These are phyloP conservation scores for Gleditsia sinensis DNA, from an alignment of 306 rosid genomes.

Conservation along the genomic window DNA sequence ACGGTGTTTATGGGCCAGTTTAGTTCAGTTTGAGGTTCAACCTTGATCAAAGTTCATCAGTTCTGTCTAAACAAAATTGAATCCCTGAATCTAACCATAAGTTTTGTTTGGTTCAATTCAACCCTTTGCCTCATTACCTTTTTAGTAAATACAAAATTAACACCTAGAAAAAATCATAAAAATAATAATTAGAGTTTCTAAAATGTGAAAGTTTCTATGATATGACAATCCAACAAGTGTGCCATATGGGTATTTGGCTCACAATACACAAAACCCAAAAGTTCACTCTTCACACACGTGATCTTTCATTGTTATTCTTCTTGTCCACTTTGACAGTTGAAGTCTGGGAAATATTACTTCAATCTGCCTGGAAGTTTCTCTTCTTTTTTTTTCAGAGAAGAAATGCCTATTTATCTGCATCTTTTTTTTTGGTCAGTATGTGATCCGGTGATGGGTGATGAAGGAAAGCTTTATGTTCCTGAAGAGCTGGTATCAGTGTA, in stretches of 20 bases:
- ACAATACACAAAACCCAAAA: background rate
- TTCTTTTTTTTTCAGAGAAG: background rate
- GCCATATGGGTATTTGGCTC: background rate
- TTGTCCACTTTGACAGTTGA: background rate
- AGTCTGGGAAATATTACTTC: background rate
- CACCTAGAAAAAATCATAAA: too few species aligned
- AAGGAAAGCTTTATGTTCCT: slow-evolving; percentile 94
- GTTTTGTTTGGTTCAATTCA: slow-evolving; percentile 54
- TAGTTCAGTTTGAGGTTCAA: slow-evolving; percentile 43
- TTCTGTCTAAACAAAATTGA: background rate
- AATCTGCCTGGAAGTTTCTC: background rate
- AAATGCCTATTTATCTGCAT: background rate
- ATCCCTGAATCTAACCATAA: background rate
- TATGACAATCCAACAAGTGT: background rate
- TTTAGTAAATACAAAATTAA: background rate
- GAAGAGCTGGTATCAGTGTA: slow-evolving; percentile 78
- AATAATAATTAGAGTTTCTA: background rate
- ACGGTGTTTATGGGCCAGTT: background rate
- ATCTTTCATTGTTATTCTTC: background rate
- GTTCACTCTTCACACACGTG: background rate
- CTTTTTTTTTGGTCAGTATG: slow-evolving; percentile 54
- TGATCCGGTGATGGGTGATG: slow-evolving; percentile 98
- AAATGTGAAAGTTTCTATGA: background rate
- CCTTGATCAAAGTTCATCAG: background rate
- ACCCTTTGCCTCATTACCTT: background rate